phyloP scores from a whole-genome alignment of 768 basidiomycete genomes.

The Rhizopogon salebrosus region DNA sequence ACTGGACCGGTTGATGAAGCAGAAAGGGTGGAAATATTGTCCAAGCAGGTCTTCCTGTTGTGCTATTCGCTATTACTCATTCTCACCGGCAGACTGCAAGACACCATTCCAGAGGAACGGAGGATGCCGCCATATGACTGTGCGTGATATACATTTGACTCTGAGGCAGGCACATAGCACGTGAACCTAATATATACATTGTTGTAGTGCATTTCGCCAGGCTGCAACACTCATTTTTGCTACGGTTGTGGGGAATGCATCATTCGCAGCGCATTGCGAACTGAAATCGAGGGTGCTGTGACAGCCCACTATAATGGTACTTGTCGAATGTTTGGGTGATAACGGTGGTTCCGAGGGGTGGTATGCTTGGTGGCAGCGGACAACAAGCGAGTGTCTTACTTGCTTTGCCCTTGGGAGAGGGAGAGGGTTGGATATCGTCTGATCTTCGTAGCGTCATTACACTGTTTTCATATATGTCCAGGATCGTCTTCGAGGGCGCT shows the following conservation, averaged over 20 bases:
- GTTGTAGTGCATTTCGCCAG: constrained; percentile 46
- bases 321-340: constrained; percentile 32
- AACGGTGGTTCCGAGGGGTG: constrained; percentile 6
- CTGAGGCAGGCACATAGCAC: too few relatives aligned
- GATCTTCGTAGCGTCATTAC: too few relatives aligned
- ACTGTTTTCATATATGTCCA: too few relatives aligned
- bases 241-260: constrained; percentile 47
- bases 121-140: constrained; percentile 59
- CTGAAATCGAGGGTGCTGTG: constrained; percentile 26
- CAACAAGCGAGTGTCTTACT: too few relatives aligned
- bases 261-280: constrained; percentile 30
- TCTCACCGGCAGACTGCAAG: constrained; percentile 29
- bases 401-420: too few relatives aligned
- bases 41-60: constrained; percentile 35
- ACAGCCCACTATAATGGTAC: constrained; percentile 25
- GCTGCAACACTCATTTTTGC: constrained; percentile 59
- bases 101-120: constrained; percentile 46
- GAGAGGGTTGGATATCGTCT: too few relatives aligned
- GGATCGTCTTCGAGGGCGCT: too few relatives aligned
- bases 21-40: constrained; percentile 59
- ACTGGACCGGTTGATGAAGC: constrained; percentile 44
- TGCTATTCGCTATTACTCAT: background rate
- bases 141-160: constrained; percentile 23
- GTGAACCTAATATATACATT: background rate
- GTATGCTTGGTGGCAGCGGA: too few relatives aligned